Conservation (phyloP, 768 basidiomycete genomes). For the Mycena filopes region DNA sequence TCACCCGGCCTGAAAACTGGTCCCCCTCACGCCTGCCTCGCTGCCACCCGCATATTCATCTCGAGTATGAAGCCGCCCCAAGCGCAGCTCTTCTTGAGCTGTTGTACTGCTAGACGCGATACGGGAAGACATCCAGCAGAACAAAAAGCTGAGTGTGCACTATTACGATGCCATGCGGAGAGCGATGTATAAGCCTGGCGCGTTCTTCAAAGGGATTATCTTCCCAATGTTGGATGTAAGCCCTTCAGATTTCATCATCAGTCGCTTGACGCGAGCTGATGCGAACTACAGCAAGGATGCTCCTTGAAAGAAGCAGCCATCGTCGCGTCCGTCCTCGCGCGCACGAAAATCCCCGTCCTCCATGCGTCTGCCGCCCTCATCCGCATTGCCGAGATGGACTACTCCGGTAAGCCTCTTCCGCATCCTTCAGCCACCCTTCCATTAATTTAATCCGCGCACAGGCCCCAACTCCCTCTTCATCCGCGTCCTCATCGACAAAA, state of each 20-base stretch:
- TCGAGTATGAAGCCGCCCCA: constrained; percentile 97
- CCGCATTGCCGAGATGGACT: constrained; percentile 96
- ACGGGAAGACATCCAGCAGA: constrained; percentile 85
- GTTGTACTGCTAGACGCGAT: constrained; percentile 92
- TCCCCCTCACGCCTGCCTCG: constrained; percentile 94
- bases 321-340: constrained; percentile 89
- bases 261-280: constrained; percentile 1
- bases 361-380: constrained; percentile 96
- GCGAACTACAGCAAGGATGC: constrained; percentile 66
- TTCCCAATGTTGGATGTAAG: constrained; percentile 94
- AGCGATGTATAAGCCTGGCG: constrained; percentile 94
- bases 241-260: constrained; percentile 1
- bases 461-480: constrained; percentile 98
- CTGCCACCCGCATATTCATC: constrained; percentile 94
- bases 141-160: constrained; percentile 92
- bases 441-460: constrained; percentile 35
- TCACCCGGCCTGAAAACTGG: constrained; percentile 94
- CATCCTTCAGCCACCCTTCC: not conserved
- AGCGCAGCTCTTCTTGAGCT: constrained; percentile 90
- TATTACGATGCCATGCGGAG: constrained; percentile 94
- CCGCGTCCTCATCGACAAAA: constrained; percentile 96
- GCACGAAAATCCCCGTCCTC: constrained; percentile 93
- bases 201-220: constrained; percentile 98
- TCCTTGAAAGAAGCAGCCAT: constrained; percentile 95
- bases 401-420: constrained; percentile 68